Percentiles rank a stretch among this genome's conserved stretches.
Evolutionary conservation across 768 basidiomycete genomes (phyloP).

Genomic region (Gelatoporia subvermispora): DNA sequence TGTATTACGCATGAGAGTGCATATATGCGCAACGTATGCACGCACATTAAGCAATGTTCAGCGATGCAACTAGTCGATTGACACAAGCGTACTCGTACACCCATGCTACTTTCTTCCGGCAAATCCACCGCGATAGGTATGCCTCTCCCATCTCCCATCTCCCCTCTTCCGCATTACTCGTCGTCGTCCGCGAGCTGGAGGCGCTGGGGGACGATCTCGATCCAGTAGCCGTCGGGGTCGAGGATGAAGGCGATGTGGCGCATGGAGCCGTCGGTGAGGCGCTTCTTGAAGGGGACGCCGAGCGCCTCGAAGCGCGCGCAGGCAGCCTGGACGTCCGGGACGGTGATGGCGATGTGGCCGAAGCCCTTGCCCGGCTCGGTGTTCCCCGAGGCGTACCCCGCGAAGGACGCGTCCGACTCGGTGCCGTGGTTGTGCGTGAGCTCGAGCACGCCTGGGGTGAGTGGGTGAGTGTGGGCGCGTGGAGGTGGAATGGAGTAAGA

Average conservation of each 20-base stretch:
- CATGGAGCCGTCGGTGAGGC: slow-evolving; percentile 80
- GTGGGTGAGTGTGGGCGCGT: not conserved
- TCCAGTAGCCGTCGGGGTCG: slow-evolving; percentile 78
- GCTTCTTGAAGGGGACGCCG: slow-evolving; percentile 83
- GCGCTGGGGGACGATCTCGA: slow-evolving; percentile 41
- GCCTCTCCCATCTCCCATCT: not conserved
- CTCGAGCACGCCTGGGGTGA: slow-evolving; percentile 61
- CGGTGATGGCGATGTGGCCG: slow-evolving; percentile 84
- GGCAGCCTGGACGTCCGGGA: slow-evolving; percentile 74
- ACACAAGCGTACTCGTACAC: too few species aligned
- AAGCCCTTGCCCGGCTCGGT: slow-evolving; percentile 72
- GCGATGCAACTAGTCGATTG: too few species aligned
- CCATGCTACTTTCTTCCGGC: too few species aligned
- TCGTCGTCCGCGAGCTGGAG: slow-evolving; percentile 1
- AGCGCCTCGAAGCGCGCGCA: slow-evolving; percentile 77
- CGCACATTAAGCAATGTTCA: too few species aligned
- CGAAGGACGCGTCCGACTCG: slow-evolving; percentile 68
- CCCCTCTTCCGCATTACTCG: not conserved
- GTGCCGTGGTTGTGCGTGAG: slow-evolving; percentile 88
- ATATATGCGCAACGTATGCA: not conserved
- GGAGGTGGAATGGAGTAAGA: not conserved
- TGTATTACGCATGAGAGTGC: not conserved
- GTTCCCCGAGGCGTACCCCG: slow-evolving; percentile 85
- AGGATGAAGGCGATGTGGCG: slow-evolving; percentile 75
- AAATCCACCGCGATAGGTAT: too few species aligned